Percentiles rank a stretch among this genome's conserved stretches.
Evolutionary conservation across 495 filamentous ascomycete genomes (phyloP).

Genomic region (Trichoderma parareesei): DNA sequence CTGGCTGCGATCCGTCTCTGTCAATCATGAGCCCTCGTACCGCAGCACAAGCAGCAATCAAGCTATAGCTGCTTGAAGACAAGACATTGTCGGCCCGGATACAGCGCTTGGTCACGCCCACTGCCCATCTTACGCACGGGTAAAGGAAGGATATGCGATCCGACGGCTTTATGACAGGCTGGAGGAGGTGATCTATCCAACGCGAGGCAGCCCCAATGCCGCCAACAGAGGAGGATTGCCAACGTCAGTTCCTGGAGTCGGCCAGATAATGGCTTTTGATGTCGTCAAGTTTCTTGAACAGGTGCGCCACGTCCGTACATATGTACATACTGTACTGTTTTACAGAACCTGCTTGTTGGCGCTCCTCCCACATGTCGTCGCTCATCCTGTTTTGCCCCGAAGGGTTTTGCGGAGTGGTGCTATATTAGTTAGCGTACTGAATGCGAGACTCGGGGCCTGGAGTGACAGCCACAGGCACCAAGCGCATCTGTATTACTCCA

Average conservation of each 20-base stretch:
- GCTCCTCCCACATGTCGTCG: not conserved
- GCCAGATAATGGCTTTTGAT: not conserved
- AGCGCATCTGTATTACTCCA: not conserved
- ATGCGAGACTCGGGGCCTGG: not conserved
- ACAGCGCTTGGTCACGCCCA: conserved; percentile 3
- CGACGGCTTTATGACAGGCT: not conserved
- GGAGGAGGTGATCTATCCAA: not conserved
- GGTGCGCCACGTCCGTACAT: no score
- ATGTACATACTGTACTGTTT: not conserved
- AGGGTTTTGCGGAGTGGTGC: not conserved
- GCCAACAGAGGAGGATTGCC: not conserved
- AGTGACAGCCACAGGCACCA: not conserved
- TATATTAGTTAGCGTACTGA: not conserved
- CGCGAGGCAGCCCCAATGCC: not conserved
- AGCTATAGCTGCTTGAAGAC: not conserved
- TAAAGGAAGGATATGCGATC: not conserved
- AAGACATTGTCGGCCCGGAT: conserved; percentile 5
- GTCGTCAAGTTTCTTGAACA: not conserved
- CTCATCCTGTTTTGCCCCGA: not conserved
- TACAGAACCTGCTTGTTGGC: not conserved
- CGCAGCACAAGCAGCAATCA: not conserved
- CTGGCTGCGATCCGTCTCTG: conserved; percentile 1
- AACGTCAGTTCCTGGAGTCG: not conserved
- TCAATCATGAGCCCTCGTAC: not conserved
- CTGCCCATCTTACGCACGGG: not conserved